Conservation (phyloP, 2,329 filamentous ascomycete genomes). For the Colletotrichum higginsianum region DNA sequence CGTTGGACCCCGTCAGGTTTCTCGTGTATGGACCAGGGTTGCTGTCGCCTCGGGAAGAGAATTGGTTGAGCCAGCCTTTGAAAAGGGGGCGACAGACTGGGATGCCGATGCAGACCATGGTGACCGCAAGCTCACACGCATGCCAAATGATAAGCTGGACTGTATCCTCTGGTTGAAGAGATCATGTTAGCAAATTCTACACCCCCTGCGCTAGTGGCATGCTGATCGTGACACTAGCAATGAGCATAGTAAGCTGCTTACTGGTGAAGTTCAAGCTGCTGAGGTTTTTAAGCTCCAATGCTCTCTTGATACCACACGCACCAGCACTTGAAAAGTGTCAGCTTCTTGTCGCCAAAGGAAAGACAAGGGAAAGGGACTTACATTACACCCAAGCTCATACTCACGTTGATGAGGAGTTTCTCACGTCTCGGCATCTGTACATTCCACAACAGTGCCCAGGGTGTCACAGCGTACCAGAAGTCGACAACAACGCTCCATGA, state of each 20-base stretch:
- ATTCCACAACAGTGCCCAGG: constrained; percentile 61
- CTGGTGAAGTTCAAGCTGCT: constrained; percentile 46
- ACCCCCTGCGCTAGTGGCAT: not conserved
- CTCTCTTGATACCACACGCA: constrained; percentile 49
- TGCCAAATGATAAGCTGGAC: constrained; percentile 56
- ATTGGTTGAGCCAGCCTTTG: constrained; percentile 37
- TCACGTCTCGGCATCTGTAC: constrained; percentile 61
- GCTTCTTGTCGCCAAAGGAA: not conserved
- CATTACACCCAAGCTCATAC: constrained; percentile 61
- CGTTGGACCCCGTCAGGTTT: constrained; percentile 28
- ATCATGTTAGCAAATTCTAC: constrained; percentile 8
- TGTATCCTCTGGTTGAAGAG: constrained; percentile 50
- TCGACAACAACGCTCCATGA: constrained; percentile 50
- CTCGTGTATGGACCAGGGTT: constrained; percentile 28
- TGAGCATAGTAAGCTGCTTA: not conserved
- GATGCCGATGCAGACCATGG: constrained; percentile 58
- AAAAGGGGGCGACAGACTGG: constrained; percentile 57
- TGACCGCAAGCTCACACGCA: constrained; percentile 55
- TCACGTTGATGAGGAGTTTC: constrained; percentile 59
- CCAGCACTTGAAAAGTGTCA: constrained; percentile 45
- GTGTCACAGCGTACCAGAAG: constrained; percentile 58
- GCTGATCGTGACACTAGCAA: too few relatives aligned
- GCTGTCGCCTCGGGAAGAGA: constrained; percentile 21
- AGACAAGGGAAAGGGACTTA: not conserved
- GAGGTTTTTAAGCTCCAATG: constrained; percentile 49